Percentiles rank a stretch among this genome's conserved stretches.
These are phyloP conservation scores for Yamadazyma akitaensis DNA, from an alignment of 805 yeast genomes.

Conservation along the genomic window DNA sequence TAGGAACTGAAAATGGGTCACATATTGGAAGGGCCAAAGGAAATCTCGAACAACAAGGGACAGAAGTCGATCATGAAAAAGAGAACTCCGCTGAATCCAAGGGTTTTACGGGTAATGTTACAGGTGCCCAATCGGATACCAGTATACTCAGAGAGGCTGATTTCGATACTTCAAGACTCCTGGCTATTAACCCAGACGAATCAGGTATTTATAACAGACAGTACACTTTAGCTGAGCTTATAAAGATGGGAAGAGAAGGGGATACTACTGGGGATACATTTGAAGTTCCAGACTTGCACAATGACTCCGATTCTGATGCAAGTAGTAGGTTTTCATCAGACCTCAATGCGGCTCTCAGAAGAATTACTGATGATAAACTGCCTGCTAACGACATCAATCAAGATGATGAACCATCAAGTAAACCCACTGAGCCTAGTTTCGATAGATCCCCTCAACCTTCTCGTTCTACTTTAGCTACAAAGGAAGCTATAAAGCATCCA, in stretches of 20 bases:
- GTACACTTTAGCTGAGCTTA: constrained; percentile 11
- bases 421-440: constrained; percentile 3
- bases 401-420: not conserved
- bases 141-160: not conserved
- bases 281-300: constrained; percentile 3
- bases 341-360: constrained; percentile 14
- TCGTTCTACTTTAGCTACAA: constrained; percentile 9
- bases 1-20: not conserved
- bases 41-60: not conserved
- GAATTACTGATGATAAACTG: constrained; percentile 10
- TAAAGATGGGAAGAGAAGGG: constrained; percentile 8
- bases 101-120: not conserved
- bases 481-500: not conserved
- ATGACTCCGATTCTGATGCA: constrained; percentile 10
- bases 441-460: constrained; percentile 10
- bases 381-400: not conserved
- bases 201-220: not conserved
- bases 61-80: no score
- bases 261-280: constrained; percentile 11
- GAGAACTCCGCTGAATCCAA: not conserved
- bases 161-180: not conserved
- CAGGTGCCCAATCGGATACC: not conserved
- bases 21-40: not conserved
- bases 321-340: constrained; percentile 15
- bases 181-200: not conserved